A percentile compares a stretch with the other conserved stretches of the same genome.
Evolutionary conservation across 768 basidiomycete genomes (phyloP).

Genomic region (Cubamyces lactineus): DNA sequence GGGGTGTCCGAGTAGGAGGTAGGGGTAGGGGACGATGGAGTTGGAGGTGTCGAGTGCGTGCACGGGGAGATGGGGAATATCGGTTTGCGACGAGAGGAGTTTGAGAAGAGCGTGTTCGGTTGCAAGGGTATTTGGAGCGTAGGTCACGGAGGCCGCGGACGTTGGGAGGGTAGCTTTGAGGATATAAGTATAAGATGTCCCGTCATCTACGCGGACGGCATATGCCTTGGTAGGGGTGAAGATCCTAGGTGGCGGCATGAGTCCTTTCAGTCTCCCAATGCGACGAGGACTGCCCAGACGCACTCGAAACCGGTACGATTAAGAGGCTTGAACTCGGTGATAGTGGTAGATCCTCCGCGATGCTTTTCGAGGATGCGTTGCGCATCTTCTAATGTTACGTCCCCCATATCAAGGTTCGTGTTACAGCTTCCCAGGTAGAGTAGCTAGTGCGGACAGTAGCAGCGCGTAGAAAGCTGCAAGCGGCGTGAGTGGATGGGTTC

Average conservation of each 20-base stretch:
- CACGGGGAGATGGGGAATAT: constrained; percentile 53
- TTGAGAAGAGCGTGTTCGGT: constrained; percentile 30
- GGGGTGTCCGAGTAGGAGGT: constrained; percentile 53
- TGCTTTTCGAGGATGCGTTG: constrained; percentile 6
- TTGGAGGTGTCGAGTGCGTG: constrained; percentile 52
- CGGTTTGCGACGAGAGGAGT: constrained; percentile 33
- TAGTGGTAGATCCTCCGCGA: constrained; percentile 6
- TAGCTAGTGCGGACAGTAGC: too few species aligned
- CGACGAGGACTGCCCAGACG: neutral
- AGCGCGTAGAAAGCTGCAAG: neutral
- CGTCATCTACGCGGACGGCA: constrained; percentile 26
- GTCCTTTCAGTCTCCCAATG: neutral
- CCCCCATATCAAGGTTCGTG: neutral
- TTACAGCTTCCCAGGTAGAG: too few species aligned
- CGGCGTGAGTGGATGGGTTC: neutral
- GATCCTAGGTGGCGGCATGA: constrained; percentile 15
- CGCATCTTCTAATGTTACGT: constrained; percentile 13
- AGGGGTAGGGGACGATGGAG: constrained; percentile 49
- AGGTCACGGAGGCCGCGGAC: constrained; percentile 2
- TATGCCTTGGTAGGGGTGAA: constrained; percentile 34
- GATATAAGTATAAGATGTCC: constrained; percentile 28
- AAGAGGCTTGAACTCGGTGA: constrained; percentile 7
- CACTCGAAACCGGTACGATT: constrained; percentile 7
- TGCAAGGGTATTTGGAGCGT: constrained; percentile 30
- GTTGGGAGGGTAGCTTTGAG: constrained; percentile 24